Evolutionary conservation across 163 green algal species (phyloP).

Genomic region (Volvox carteri): DNA sequence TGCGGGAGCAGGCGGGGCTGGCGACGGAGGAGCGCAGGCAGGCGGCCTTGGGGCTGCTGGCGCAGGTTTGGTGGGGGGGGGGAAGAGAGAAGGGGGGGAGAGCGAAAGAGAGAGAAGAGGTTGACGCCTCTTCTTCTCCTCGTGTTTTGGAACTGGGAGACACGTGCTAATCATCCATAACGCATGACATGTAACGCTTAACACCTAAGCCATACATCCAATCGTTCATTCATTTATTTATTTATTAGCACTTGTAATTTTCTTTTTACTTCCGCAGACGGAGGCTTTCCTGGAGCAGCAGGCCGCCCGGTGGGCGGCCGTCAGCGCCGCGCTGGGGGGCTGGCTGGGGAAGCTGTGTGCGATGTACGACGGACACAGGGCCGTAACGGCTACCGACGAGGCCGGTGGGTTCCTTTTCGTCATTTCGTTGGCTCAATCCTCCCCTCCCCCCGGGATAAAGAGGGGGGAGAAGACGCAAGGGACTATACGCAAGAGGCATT

Average conservation of each 20-base stretch:
- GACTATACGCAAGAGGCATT: too few species aligned
- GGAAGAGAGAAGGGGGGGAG: not conserved
- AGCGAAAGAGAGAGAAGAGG: not conserved
- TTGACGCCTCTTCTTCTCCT: not conserved
- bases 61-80: constrained; percentile 35
- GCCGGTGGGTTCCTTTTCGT: constrained; percentile 16
- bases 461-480: too few species aligned
- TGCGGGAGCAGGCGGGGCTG: constrained; percentile 58
- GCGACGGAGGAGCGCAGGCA: constrained; percentile 57
- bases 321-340: constrained; percentile 46
- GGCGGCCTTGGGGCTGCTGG: constrained; percentile 58
- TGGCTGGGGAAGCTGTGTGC: constrained; percentile 60
- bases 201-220: too few species aligned
- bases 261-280: too few species aligned
- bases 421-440: too few species aligned
- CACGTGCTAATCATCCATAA: too few species aligned
- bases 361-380: constrained; percentile 64
- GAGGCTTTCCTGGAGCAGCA: constrained; percentile 67
- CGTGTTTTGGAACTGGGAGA: too few species aligned
- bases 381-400: constrained; percentile 55
- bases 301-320: constrained; percentile 59
- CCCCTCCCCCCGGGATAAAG: too few species aligned
- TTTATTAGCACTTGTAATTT: too few species aligned
- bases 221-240: too few species aligned
- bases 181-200: too few species aligned